A percentile compares a stretch with the other conserved stretches of the same genome.
Conservation (phyloP, 2,329 filamentous ascomycete species). For the Xylariaceae sp. region DNA sequence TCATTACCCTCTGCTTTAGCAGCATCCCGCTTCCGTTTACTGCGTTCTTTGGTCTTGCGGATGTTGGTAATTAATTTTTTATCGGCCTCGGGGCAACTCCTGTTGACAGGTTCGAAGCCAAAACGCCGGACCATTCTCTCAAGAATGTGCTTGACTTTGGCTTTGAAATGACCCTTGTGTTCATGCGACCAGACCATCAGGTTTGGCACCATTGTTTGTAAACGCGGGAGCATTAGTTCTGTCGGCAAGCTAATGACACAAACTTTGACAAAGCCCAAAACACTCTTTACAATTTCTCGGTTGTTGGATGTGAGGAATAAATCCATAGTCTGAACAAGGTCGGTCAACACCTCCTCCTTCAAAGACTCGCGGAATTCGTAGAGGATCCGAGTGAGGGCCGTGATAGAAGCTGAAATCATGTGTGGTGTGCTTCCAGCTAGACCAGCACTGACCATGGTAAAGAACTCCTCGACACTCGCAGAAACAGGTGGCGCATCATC, state of each 20-base stretch:
- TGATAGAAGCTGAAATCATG: slow-evolving; percentile 97
- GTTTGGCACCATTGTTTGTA: slow-evolving; percentile 77
- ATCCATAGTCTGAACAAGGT: slow-evolving; percentile 91
- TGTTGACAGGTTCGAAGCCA: slow-evolving; percentile 75
- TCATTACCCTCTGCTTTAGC: slow-evolving; percentile 54
- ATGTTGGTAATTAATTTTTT: slow-evolving; percentile 91
- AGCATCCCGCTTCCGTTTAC: slow-evolving; percentile 81
- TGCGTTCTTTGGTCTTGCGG: slow-evolving; percentile 87
- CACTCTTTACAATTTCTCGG: slow-evolving; percentile 90
- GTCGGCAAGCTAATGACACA: slow-evolving; percentile 82
- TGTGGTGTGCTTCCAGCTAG: slow-evolving; percentile 89
- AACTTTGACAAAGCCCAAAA: slow-evolving; percentile 95
- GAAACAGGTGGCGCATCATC: slow-evolving; percentile 70
- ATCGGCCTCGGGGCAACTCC: slow-evolving; percentile 78
- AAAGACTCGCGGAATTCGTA: slow-evolving; percentile 81
- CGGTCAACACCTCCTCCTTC: slow-evolving; percentile 65
- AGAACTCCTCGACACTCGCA: slow-evolving; percentile 88
- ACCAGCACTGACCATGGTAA: slow-evolving; percentile 97
- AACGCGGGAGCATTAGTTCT: slow-evolving; percentile 71
- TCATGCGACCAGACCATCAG: slow-evolving; percentile 96
- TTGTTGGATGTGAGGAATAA: slow-evolving; percentile 96
- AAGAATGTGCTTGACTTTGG: slow-evolving; percentile 96
- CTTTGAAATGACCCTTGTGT: slow-evolving; percentile 94
- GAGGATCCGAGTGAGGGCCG: slow-evolving; percentile 85
- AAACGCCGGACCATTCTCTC: slow-evolving; percentile 92